These are phyloP conservation scores for Ceratonia siliqua DNA, from an alignment of 306 rosid species.

Conservation along the genomic window DNA sequence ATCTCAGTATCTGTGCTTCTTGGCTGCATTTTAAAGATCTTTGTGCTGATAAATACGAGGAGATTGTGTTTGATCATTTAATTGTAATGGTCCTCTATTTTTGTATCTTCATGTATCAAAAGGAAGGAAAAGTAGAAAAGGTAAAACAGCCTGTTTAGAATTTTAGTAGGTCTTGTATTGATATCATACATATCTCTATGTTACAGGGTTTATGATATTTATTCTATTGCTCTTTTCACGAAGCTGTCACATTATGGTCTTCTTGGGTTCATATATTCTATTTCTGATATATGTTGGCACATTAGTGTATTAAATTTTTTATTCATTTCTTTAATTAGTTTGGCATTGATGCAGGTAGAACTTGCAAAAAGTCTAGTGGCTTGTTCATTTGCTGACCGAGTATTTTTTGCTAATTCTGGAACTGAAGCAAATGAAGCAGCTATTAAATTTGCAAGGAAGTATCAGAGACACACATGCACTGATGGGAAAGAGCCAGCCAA, in stretches of 20 bases:
- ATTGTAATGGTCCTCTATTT: neutral
- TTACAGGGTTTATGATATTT: neutral
- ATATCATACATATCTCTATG: neutral
- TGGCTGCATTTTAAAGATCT: neutral
- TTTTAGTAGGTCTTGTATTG: neutral
- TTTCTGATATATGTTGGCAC: neutral
- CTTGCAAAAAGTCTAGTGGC: constrained; percentile 77
- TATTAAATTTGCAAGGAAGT: constrained; percentile 85
- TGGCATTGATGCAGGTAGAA: constrained; percentile 61
- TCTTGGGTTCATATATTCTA: constrained; percentile 3
- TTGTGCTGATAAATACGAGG: neutral
- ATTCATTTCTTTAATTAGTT: constrained; percentile 3
- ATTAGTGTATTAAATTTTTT: constrained; percentile 3
- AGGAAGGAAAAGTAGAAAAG: neutral
- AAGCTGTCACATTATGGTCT: constrained; percentile 5
- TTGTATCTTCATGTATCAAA: constrained; percentile 10
- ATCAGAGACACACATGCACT: constrained; percentile 60
- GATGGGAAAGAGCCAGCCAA: constrained; percentile 58
- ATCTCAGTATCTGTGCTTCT: constrained; percentile 1
- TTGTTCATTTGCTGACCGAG: constrained; percentile 85
- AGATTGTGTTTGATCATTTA: constrained; percentile 10
- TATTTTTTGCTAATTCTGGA: constrained; percentile 85
- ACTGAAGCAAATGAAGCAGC: constrained; percentile 98
- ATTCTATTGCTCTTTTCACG: neutral
- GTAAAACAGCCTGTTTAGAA: constrained; percentile 4